These are phyloP conservation scores for Fomitiporia mediterranea DNA, from an alignment of 1,284 basidiomycete species.

Conservation along the genomic window DNA sequence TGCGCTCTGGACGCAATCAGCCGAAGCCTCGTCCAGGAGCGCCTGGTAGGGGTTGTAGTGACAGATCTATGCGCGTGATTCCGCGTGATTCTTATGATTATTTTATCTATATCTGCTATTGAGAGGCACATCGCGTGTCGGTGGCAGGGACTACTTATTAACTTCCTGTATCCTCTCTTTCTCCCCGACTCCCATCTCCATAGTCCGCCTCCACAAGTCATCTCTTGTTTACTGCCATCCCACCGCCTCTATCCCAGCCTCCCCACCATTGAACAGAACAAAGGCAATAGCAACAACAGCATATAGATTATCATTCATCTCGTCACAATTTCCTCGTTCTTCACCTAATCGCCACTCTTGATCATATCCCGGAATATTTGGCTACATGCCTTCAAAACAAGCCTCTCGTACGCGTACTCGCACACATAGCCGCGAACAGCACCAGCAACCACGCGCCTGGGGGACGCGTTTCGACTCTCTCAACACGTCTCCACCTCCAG, in stretches of 20 bases:
- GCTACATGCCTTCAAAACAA: slow-evolving; percentile 7
- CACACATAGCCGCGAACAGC: slow-evolving; percentile 8
- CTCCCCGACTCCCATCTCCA: neutral
- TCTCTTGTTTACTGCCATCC: neutral
- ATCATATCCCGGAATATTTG: slow-evolving; percentile 1
- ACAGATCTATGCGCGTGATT: no score
- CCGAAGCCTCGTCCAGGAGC: no score
- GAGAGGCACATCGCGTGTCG: slow-evolving; percentile 1
- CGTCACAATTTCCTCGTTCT: slow-evolving; percentile 15
- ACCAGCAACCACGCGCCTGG: slow-evolving; percentile 41
- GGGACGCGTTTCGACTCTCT: slow-evolving; percentile 66
- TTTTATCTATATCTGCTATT: no score
- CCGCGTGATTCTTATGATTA: no score
- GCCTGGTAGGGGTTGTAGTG: no score
- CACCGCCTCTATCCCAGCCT: neutral
- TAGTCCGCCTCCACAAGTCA: neutral
- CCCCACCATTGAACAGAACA: slow-evolving; percentile 21
- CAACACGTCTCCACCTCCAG: slow-evolving; percentile 28
- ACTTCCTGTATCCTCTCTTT: neutral
- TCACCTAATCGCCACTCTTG: no score
- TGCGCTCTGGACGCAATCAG: no score
- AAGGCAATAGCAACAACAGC: slow-evolving; percentile 17
- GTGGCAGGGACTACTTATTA: neutral
- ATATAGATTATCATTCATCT: neutral
- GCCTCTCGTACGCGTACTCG: slow-evolving; percentile 7